Conservation (phyloP, 331 rosid genomes). For the Rhamnella rubrinervis region DNA sequence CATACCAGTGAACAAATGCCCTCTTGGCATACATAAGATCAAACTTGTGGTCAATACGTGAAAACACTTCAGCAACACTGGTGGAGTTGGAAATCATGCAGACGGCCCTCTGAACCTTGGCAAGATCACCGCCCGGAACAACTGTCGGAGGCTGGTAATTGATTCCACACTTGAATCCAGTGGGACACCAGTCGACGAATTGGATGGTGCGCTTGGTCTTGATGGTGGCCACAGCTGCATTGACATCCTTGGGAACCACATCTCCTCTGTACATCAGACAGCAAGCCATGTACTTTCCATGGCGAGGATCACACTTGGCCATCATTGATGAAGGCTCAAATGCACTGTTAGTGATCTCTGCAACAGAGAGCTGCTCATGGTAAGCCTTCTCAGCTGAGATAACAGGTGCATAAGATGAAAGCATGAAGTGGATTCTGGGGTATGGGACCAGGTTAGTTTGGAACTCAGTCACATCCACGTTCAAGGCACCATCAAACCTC, state of each 20-base stretch:
- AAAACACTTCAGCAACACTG: conserved; percentile 71
- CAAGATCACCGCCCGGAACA: conserved; percentile 71
- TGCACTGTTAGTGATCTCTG: conserved; percentile 64
- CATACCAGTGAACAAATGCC: conserved; percentile 76
- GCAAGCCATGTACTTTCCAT: conserved; percentile 73
- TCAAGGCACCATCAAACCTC: conserved; percentile 67
- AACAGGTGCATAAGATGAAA: conserved; percentile 69
- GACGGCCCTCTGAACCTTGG: conserved; percentile 69
- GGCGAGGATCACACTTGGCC: conserved; percentile 77
- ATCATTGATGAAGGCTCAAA: conserved; percentile 77
- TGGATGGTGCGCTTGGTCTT: conserved; percentile 72
- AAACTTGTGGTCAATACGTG: conserved; percentile 71
- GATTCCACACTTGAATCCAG: conserved; percentile 72
- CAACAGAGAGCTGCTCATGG: conserved; percentile 66
- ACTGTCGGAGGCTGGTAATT: conserved; percentile 75
- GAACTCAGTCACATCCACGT: conserved; percentile 71
- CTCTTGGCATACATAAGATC: conserved; percentile 80
- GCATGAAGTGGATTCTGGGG: conserved; percentile 77
- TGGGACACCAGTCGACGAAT: conserved; percentile 76
- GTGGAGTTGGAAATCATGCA: conserved; percentile 82
- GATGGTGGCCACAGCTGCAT: conserved; percentile 67
- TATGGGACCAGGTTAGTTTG: conserved; percentile 71
- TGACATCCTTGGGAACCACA: conserved; percentile 71
- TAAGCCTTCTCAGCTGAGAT: conserved; percentile 69
- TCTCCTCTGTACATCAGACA: conserved; percentile 75